Percentiles rank a stretch among this genome's conserved stretches.
These are phyloP conservation scores for Corymbia citriodora DNA, from an alignment of 441 rosid genomes.

Conservation along the genomic window DNA sequence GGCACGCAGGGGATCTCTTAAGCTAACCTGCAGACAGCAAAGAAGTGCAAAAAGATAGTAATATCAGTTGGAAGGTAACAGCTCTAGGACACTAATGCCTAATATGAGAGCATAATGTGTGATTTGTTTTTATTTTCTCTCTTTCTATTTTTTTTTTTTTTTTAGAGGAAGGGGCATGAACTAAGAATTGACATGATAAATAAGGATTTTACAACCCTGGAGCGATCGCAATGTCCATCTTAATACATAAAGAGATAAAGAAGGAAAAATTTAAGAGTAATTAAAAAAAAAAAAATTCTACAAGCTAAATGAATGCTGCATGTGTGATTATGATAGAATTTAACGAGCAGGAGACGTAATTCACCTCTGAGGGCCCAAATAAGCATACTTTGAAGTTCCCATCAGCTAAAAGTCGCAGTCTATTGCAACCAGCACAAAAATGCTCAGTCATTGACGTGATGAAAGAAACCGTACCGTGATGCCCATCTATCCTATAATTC, in stretches of 20 bases:
- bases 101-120: not conserved
- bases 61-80: not conserved
- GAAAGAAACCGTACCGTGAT: slow-evolving; percentile 77
- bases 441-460: slow-evolving; percentile 96
- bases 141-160: not conserved
- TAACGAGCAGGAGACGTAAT: not conserved
- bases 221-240: not conserved
- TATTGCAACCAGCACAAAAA: slow-evolving; percentile 95
- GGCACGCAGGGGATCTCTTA: slow-evolving; percentile 82
- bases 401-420: slow-evolving; percentile 91
- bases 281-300: not conserved
- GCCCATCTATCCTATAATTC: slow-evolving; percentile 82
- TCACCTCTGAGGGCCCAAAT: slow-evolving; percentile 94
- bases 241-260: not conserved
- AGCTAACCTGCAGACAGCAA: slow-evolving; percentile 58
- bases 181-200: not conserved
- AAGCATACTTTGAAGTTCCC: slow-evolving; percentile 98
- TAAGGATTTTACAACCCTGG: not conserved
- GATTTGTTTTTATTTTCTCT: rapidly evolving
- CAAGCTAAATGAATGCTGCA: not conserved
- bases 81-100: not conserved
- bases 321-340: not conserved
- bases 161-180: not conserved
- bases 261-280: not conserved
- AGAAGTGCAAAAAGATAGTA: not conserved